Conservation (phyloP, 1,284 basidiomycete species). For the Inonotus obliquus region DNA sequence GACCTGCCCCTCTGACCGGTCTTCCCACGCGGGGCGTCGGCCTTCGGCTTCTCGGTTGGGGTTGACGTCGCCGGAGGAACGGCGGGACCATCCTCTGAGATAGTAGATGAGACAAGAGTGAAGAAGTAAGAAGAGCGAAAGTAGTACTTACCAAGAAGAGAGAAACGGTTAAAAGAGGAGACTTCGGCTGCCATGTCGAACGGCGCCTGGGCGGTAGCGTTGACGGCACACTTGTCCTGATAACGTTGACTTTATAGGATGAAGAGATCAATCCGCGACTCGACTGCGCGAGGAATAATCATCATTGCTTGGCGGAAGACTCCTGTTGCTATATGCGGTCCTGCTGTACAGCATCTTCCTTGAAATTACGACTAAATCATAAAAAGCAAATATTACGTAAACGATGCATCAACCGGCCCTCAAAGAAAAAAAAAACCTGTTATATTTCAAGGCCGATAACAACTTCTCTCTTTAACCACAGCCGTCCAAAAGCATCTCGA, state of each 20-base stretch:
- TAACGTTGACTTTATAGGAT: not conserved
- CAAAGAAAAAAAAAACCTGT: conserved; percentile 22
- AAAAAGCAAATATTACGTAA: no score
- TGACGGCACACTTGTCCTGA: not conserved
- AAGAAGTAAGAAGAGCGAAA: conserved; percentile 12
- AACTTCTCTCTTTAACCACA: conserved; percentile 42
- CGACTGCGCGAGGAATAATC: not conserved
- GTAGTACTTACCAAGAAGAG: conserved; percentile 59
- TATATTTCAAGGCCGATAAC: not conserved
- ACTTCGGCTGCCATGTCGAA: conserved; percentile 78
- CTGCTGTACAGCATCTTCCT: not conserved
- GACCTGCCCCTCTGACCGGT: conserved; percentile 42
- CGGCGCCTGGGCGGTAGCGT: conserved; percentile 41
- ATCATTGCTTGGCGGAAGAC: not conserved
- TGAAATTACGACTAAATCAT: not conserved
- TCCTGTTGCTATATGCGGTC: not conserved
- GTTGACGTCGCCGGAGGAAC: conserved; percentile 33
- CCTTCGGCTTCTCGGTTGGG: not conserved
- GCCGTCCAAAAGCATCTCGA: conserved; percentile 84
- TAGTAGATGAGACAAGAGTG: conserved; percentile 32
- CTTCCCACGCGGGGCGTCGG: conserved; percentile 27
- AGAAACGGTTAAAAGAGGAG: conserved; percentile 70
- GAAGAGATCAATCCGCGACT: not conserved
- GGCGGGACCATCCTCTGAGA: conserved; percentile 39
- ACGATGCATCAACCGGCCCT: conserved; percentile 10